These are phyloP conservation scores for Globisporangium recalcitrans DNA, from an alignment of 352 stramenopile genomes.

Conservation along the genomic window DNA sequence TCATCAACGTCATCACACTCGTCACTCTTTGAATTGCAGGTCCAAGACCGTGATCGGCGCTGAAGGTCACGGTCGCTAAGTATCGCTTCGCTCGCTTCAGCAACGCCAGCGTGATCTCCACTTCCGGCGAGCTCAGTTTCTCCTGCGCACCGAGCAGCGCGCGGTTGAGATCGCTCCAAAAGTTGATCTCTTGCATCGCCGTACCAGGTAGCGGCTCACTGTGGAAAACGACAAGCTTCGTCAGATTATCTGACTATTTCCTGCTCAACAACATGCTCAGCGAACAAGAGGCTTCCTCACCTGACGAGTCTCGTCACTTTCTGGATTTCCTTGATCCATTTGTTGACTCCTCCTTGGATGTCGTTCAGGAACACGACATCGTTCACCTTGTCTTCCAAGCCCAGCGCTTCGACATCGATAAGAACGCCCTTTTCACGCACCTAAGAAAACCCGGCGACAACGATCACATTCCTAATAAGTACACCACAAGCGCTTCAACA, in stretches of 20 bases:
- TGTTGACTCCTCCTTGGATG: conserved; percentile 87
- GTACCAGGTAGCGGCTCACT: conserved; percentile 83
- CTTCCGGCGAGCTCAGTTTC: conserved; percentile 84
- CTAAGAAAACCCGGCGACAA: conserved; percentile 12
- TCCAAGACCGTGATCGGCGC: conserved; percentile 84
- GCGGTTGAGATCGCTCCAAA: conserved; percentile 91
- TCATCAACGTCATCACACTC: conserved; percentile 91
- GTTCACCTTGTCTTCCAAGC: conserved; percentile 76
- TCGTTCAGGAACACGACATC: conserved; percentile 84
- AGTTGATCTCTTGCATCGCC: conserved; percentile 93
- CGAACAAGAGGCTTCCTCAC: conserved; percentile 17
- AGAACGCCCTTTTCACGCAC: conserved; percentile 67
- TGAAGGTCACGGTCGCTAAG: conserved; percentile 88
- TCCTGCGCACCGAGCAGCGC: conserved; percentile 82
- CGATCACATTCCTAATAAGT: not conserved
- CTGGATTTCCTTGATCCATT: conserved; percentile 95
- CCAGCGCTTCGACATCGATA: conserved; percentile 79
- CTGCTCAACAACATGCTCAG: too few species aligned
- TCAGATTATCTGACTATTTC: too few species aligned
- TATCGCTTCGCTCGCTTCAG: conserved; percentile 91
- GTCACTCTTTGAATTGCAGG: conserved; percentile 80
- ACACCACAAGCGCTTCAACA: not conserved
- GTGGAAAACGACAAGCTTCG: not conserved
- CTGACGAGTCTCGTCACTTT: conserved; percentile 89
- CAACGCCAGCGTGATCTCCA: conserved; percentile 88